Base-by-base conservation (phyloP, 257 asterid genomes). In the Petrea volubilis region DNA sequence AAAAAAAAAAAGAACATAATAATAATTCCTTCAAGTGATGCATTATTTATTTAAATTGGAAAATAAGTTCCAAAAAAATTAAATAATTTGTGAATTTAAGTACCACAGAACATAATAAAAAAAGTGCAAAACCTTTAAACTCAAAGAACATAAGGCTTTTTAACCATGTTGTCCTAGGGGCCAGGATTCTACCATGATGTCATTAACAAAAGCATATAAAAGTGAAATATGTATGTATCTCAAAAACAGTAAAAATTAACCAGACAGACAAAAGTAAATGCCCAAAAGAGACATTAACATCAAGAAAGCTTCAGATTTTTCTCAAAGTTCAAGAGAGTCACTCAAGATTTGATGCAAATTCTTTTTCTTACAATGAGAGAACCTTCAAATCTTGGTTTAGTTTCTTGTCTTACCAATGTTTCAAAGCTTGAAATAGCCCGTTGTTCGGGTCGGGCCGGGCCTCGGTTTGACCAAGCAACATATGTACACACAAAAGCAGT, bases 401-500 rank as follows among this genome's bases (percentile, higher is more conserved):
- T 21, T 64, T 56, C 50, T 40, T 43, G 4, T 79, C 58, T 47
- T 50, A 69, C 62, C 59, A 63, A 75, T 47, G 72, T 69, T 70
- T 69, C 62, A 60, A 68, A 67, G 46, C 0, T 44, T 68, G 60
- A 69, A 65, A 46, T 38, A 47, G 55, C 60, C 36, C 40, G 40
- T 23, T 6, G n/a, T n/a, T n/a, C n/a, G n/a, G n/a, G n/a, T n/a
- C n/a, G n/a, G n/a, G n/a, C n/a, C n/a, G n/a, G n/a, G n/a, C n/a
- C 60, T 27, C 70, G 27, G 69, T 63, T 63, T 34, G 41, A 43
- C 56, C 60, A 64, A 59, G 70, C 61, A 70, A 51, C 68, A 21
- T 76, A 74, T 75, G 66, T 65, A 81, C 85, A 78, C 59, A 64
- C 85, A 78, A 52, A 64, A 60, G 70, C 50, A 74, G 31, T 49